These are phyloP conservation scores for Pestalotiopsis sp. DNA, from an alignment of 2,329 filamentous ascomycete species.

Conservation along the genomic window DNA sequence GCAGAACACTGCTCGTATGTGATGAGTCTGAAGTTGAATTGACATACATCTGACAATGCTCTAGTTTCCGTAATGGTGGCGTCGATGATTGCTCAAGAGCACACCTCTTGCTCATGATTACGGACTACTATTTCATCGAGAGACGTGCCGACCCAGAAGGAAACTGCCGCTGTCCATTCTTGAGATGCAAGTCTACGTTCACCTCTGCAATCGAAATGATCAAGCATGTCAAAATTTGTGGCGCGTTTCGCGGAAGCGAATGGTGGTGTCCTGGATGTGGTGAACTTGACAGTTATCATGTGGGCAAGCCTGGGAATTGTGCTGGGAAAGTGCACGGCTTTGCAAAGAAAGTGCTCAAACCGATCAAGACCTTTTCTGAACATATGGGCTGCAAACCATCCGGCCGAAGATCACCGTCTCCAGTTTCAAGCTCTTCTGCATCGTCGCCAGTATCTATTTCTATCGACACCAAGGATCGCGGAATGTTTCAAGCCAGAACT, in stretches of 20 bases:
- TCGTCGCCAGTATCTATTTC: neutral
- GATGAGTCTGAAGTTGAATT: neutral
- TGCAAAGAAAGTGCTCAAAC: neutral
- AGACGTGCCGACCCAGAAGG: too few species aligned
- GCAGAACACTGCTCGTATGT: neutral
- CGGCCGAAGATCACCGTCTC: neutral
- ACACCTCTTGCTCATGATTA: neutral
- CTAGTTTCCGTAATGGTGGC: neutral
- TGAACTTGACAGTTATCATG: neutral
- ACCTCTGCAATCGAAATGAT: neutral
- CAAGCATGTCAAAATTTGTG: neutral
- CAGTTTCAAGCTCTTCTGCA: neutral
- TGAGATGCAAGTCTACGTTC: neutral
- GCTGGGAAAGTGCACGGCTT: neutral
- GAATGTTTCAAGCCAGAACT: neutral
- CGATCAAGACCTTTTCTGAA: neutral
- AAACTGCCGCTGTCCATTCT: neutral
- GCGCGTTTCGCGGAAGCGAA: neutral
- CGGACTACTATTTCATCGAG: constrained; percentile 2
- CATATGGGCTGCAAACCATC: neutral
- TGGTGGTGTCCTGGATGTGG: neutral
- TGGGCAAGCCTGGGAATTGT: neutral
- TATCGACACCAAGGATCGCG: too few species aligned
- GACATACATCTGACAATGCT: neutral
- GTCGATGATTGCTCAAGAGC: neutral